These are phyloP conservation scores for Pseudocercospora musae DNA, from an alignment of 2,329 filamentous ascomycete genomes.

Conservation along the genomic window DNA sequence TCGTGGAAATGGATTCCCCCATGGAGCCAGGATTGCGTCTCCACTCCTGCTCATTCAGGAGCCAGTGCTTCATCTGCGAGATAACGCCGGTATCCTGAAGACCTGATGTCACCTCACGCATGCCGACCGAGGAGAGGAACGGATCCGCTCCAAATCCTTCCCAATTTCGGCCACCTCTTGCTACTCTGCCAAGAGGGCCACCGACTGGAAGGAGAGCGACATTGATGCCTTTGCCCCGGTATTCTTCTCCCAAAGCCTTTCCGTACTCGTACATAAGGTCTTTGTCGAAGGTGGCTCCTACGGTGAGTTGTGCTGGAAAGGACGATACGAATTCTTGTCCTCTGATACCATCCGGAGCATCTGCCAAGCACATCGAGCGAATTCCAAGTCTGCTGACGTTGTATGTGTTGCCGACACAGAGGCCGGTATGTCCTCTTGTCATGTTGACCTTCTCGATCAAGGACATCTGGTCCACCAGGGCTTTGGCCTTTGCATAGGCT, in stretches of 20 bases:
- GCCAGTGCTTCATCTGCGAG: slow-evolving; percentile 50
- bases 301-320: slow-evolving; percentile 72
- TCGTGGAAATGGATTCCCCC: slow-evolving; percentile 46
- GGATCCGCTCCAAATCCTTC: slow-evolving; percentile 67
- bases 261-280: slow-evolving; percentile 53
- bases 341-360: slow-evolving; percentile 56
- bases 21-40: slow-evolving; percentile 37
- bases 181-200: slow-evolving; percentile 50
- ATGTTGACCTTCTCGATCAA: slow-evolving; percentile 37
- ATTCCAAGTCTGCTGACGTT: slow-evolving; percentile 68
- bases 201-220: slow-evolving; percentile 62
- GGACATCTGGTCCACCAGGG: slow-evolving; percentile 35
- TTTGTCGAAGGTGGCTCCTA: slow-evolving; percentile 51
- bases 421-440: slow-evolving; percentile 32
- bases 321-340: slow-evolving; percentile 72
- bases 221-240: slow-evolving; percentile 32
- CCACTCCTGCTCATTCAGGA: slow-evolving; percentile 59
- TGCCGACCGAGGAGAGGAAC: slow-evolving; percentile 54
- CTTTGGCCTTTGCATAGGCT: slow-evolving; percentile 33
- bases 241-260: slow-evolving; percentile 49
- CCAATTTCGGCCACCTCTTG: slow-evolving; percentile 36
- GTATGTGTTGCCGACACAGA: slow-evolving; percentile 73
- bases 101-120: slow-evolving; percentile 51
- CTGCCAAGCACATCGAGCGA: slow-evolving; percentile 47
- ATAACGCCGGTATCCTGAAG: slow-evolving; percentile 42